These are phyloP conservation scores for Metschnikowia rubicola DNA, from an alignment of 805 yeast species.

Conservation along the genomic window DNA sequence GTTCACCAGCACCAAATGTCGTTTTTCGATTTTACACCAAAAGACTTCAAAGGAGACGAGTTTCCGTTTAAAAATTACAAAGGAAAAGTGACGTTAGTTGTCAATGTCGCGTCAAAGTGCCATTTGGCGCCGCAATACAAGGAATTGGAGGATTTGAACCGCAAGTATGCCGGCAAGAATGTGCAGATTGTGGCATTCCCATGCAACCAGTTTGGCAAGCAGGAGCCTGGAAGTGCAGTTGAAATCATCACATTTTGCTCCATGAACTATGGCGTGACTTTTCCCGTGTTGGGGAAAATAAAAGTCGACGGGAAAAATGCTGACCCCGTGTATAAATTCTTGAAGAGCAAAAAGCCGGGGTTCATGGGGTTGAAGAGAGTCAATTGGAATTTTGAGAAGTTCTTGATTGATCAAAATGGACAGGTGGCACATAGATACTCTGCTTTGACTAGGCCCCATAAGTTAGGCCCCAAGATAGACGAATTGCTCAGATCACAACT, in stretches of 20 bases:
- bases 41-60: slow-evolving; percentile 55
- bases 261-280: slow-evolving; percentile 82
- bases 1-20: slow-evolving; percentile 35
- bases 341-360: slow-evolving; percentile 60
- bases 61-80: slow-evolving; percentile 58
- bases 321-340: slow-evolving; percentile 75
- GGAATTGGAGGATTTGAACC: slow-evolving; percentile 40
- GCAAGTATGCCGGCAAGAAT: slow-evolving; percentile 35
- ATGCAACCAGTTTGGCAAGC: slow-evolving; percentile 42
- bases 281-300: slow-evolving; percentile 83
- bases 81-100: slow-evolving; percentile 80
- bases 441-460: slow-evolving; percentile 56
- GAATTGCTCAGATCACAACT: slow-evolving; percentile 15
- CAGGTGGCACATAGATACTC: slow-evolving; percentile 50
- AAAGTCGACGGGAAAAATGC: slow-evolving; percentile 84
- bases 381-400: slow-evolving; percentile 47
- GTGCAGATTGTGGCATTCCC: slow-evolving; percentile 42
- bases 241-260: slow-evolving; percentile 73
- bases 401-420: slow-evolving; percentile 39
- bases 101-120: slow-evolving; percentile 84
- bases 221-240: slow-evolving; percentile 42
- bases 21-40: slow-evolving; percentile 68
- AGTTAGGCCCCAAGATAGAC: slow-evolving; percentile 21
- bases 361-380: slow-evolving; percentile 39
- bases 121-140: slow-evolving; percentile 45